phyloP scores from a whole-genome alignment of 2,329 filamentous ascomycete species.

The Colletotrichum higginsianum region DNA sequence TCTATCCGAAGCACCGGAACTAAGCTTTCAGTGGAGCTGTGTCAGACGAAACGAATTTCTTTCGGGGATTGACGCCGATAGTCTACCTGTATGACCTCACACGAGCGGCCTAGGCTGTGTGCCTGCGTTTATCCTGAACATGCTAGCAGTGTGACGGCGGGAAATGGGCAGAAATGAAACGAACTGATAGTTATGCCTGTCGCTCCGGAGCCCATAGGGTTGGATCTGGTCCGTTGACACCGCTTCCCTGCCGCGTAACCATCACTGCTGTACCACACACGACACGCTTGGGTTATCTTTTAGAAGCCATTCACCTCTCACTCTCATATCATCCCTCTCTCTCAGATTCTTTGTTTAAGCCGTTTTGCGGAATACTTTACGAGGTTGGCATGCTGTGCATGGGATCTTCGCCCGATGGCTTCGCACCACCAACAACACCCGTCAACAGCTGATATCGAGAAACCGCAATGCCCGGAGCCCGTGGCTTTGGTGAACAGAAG shows the following conservation, averaged over 20 bases:
- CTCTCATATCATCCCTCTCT: not conserved
- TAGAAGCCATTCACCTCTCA: no score
- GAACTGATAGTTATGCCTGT: not conserved
- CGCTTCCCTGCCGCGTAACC: not conserved
- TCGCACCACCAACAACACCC: not conserved
- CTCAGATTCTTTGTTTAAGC: not conserved
- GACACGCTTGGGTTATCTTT: not conserved
- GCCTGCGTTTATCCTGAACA: slow-evolving; percentile 6
- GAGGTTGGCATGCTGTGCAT: not conserved
- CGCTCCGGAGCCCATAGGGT: no score
- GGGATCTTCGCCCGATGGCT: slow-evolving; percentile 13
- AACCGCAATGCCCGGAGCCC: slow-evolving; percentile 19
- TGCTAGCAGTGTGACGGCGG: not conserved
- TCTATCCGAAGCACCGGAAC: slow-evolving; percentile 27
- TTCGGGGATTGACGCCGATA: not conserved
- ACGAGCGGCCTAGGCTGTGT: no score
- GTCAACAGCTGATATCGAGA: slow-evolving; percentile 5
- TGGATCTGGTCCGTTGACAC: no score
- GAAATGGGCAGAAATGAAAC: slow-evolving; percentile 5
- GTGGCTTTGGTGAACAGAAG: not conserved
- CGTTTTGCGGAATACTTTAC: not conserved
- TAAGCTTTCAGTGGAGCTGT: not conserved
- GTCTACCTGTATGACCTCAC: no score
- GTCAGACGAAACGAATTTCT: not conserved
- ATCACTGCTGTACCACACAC: not conserved